Base-by-base conservation (phyloP, 495 filamentous ascomycete genomes). In the Trichoderma virens region DNA sequence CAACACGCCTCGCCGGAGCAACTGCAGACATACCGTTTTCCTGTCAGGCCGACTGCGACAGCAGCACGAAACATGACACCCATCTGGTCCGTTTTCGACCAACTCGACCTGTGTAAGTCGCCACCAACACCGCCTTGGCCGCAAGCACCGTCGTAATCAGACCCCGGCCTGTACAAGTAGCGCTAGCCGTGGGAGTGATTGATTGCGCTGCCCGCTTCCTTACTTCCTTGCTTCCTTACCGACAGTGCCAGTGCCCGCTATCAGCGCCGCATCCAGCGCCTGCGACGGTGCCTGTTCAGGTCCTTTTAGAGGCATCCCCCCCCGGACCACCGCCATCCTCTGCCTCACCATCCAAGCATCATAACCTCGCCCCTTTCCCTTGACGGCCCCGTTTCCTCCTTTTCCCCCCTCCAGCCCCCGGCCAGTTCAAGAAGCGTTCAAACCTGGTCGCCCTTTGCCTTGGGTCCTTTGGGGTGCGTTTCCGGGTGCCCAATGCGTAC, bases 311-410 rank as follows among this genome's bases (percentile, higher is more conserved):
- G 43, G 43, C 43, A 1, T 18, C n/a, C 14, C 39, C 39, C 14
- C 16, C 43, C 43, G 25, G 4, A 4, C 25, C 23, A 14, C 16
- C 5, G 25, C 25, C 51, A 27, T 56, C 51, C 8, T 16, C 51
- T 14, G 25, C 25, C 51, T 30, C 45, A n/a, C 43, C 13, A n/a
- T n/a, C n/a, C 43, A 7, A 47, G 5, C 43, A 47, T 56, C 23
- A 56, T 61, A 61, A 61, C 59, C 20, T 20, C 1, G 2, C 59
- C 59, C 34, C 60, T 18, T 25, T 28, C 35, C 60, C 60, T 30
- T 38, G 20, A 28, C 60, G 60, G 35, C 60, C 60, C 32, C 35
- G 30, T 62, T 62, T 62, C 25, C 60, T 45, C 23, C 32, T 18
- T 45, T 61, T 39, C n/a, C 30, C 23, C 25, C 18, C 5, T 56